These are phyloP conservation scores for Penicillium longicatenatum DNA, from an alignment of 495 filamentous ascomycete genomes.

Conservation along the genomic window DNA sequence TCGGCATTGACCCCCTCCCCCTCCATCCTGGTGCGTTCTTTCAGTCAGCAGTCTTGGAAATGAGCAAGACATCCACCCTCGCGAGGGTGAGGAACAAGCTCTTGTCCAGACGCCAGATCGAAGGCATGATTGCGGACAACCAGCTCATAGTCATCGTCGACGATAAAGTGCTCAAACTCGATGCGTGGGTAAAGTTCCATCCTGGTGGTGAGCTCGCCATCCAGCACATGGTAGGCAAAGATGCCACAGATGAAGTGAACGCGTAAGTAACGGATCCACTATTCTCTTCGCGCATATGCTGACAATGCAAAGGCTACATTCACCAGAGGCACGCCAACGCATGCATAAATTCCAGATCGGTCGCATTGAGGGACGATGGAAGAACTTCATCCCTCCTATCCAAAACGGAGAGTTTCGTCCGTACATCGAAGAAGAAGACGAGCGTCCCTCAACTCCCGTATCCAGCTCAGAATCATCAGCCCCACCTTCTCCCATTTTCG, in stretches of 20 bases:
- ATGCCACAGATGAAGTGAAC: constrained; percentile 87
- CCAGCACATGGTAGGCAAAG: constrained; percentile 79
- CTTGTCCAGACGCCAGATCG: constrained; percentile 68
- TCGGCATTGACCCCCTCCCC: no score
- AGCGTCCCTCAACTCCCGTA: background rate
- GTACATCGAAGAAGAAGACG: constrained; percentile 4
- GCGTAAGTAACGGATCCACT: constrained; percentile 29
- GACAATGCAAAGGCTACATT: constrained; percentile 58
- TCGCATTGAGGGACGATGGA: constrained; percentile 71
- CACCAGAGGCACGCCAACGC: constrained; percentile 61
- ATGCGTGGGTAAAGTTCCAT: constrained; percentile 80
- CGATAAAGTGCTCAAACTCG: constrained; percentile 71
- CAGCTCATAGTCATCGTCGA: constrained; percentile 73
- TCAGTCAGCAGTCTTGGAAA: background rate
- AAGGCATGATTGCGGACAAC: constrained; percentile 76
- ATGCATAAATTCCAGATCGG: constrained; percentile 81
- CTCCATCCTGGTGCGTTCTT: no score
- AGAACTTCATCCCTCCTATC: constrained; percentile 79
- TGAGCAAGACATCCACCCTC: constrained; percentile 10
- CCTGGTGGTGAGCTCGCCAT: constrained; percentile 86
- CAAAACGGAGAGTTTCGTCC: constrained; percentile 70
- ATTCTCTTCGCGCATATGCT: background rate
- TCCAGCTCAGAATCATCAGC: constrained; percentile 16
- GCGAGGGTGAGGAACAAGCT: constrained; percentile 44
- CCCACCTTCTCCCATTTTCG: constrained; percentile 21